These are phyloP conservation scores for Leccinellum luteum DNA, from an alignment of 768 basidiomycete genomes.

Conservation along the genomic window DNA sequence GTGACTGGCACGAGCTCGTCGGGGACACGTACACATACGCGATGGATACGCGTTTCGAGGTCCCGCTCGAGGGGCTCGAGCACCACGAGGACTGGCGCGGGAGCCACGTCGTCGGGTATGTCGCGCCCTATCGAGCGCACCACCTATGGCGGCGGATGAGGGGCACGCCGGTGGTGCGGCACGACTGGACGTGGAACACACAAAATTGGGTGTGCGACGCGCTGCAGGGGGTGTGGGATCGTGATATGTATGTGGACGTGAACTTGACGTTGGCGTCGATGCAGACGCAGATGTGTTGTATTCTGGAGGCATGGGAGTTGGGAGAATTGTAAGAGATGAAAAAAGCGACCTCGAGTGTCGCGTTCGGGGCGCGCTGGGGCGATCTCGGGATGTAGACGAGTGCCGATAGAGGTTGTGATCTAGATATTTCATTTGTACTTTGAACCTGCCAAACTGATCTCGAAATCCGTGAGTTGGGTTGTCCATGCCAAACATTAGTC, in stretches of 20 bases:
- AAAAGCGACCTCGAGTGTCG: neutral
- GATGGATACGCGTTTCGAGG: neutral
- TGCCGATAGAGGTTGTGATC: neutral
- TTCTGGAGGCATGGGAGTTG: conserved; percentile 32
- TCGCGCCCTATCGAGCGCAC: conserved; percentile 13
- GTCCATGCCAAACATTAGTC: neutral
- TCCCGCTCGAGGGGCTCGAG: neutral
- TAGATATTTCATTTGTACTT: neutral
- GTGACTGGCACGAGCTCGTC: conserved; percentile 28
- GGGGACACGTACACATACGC: conserved; percentile 26
- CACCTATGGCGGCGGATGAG: conserved; percentile 16
- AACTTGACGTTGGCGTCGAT: conserved; percentile 15
- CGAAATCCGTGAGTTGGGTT: too few relatives aligned
- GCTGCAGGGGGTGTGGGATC: conserved; percentile 11
- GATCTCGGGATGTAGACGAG: neutral
- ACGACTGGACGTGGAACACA: conserved; percentile 21
- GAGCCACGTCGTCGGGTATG: conserved; percentile 23
- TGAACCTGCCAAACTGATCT: too few relatives aligned
- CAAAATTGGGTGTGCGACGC: conserved; percentile 31
- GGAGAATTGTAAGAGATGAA: conserved; percentile 6
- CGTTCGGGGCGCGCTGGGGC: neutral
- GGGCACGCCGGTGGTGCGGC: conserved; percentile 14
- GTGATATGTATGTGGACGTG: conserved; percentile 14
- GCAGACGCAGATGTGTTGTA: conserved; percentile 28
- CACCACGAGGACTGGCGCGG: conserved; percentile 24